Evolutionary conservation across 768 basidiomycete genomes (phyloP), one percentile per base, ranked within the genome.

Genomic region (Pulveroboletus sp.): DNA sequence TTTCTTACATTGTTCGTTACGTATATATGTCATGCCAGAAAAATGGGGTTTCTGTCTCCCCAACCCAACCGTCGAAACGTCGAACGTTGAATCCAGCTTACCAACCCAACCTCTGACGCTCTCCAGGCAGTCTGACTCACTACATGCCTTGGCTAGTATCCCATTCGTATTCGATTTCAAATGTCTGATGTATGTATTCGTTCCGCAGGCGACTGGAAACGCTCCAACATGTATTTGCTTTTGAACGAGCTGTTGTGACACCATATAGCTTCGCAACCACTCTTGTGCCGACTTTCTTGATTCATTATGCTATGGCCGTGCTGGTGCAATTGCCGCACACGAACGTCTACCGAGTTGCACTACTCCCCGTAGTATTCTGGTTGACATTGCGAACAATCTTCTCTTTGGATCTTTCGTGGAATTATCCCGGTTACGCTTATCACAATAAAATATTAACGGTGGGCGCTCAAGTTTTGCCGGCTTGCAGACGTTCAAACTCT

Each of bases 241-340:
- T 56, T 29, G 52, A 63, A 19, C 63, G 43, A n/a, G 38, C 38
- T 14, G 31, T 24, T 6, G 45, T 57, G 36, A 64, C 66, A 5
- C 55, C 49, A 14, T 40, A 64, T 68, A 23, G 72, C 71, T 55
- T 56, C 60, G 26, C 45, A n/a, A 68, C 68, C 10, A 63, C 71
- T 42, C 51, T 80, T 27, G 22, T 76, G 14, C 78, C 77, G 2
- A 62, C 73, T 14, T 19, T 78, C 1, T 47, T 76, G 20, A 68
- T 68, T 49, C 80, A 77, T 63, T 80, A 78, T 68, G 63, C 58
- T 11, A 76, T 77, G 46, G 81, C 81, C 12, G 61, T 80, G 29
- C 71, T 85, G 42, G 77, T 82, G 7, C 68, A 79, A 32, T 59
- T 75, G 13, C 76, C 76, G 0, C 64, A 63, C 27, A 80, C 81